Conservation (phyloP, 2,329 filamentous ascomycete species). For the Karstenula rhodostoma region DNA sequence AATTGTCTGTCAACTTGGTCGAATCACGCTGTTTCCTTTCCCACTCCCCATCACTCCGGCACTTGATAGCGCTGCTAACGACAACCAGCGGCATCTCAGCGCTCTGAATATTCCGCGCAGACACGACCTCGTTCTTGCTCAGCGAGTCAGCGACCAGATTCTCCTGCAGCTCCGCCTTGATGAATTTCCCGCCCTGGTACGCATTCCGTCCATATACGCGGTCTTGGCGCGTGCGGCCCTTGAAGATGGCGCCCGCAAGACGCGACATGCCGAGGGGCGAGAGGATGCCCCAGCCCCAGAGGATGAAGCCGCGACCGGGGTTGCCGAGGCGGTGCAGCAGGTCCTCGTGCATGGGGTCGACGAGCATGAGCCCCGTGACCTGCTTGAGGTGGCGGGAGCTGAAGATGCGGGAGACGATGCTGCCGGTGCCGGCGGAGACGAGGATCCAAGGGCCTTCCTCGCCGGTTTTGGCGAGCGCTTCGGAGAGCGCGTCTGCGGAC, state of each 20-base stretch:
- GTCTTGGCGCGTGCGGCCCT: slow-evolving; percentile 80
- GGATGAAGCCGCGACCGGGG: slow-evolving; percentile 76
- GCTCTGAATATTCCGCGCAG: slow-evolving; percentile 80
- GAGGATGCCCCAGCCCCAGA: slow-evolving; percentile 86
- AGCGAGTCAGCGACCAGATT: slow-evolving; percentile 86
- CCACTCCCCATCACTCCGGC: slow-evolving; percentile 75
- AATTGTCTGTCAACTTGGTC: slow-evolving; percentile 78
- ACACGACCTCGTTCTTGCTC: slow-evolving; percentile 81
- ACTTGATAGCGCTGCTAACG: slow-evolving; percentile 79
- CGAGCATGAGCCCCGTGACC: slow-evolving; percentile 79
- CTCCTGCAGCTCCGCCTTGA: slow-evolving; percentile 93
- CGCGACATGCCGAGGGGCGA: slow-evolving; percentile 87
- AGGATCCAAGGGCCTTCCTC: slow-evolving; percentile 91
- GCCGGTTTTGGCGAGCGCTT: slow-evolving; percentile 80
- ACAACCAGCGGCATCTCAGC: slow-evolving; percentile 78
- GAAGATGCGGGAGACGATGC: slow-evolving; percentile 90
- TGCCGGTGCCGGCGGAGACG: slow-evolving; percentile 84
- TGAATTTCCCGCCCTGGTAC: slow-evolving; percentile 80
- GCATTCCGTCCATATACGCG: slow-evolving; percentile 83
- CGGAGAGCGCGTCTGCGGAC: slow-evolving; percentile 86
- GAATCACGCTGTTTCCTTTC: slow-evolving; percentile 85
- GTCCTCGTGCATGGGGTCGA: slow-evolving; percentile 91
- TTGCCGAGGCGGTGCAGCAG: slow-evolving; percentile 73
- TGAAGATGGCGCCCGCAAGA: slow-evolving; percentile 80
- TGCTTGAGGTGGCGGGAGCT: slow-evolving; percentile 79